phyloP scores from a whole-genome alignment of 1,284 basidiomycete genomes.

The Quambalaria eucalypti region DNA sequence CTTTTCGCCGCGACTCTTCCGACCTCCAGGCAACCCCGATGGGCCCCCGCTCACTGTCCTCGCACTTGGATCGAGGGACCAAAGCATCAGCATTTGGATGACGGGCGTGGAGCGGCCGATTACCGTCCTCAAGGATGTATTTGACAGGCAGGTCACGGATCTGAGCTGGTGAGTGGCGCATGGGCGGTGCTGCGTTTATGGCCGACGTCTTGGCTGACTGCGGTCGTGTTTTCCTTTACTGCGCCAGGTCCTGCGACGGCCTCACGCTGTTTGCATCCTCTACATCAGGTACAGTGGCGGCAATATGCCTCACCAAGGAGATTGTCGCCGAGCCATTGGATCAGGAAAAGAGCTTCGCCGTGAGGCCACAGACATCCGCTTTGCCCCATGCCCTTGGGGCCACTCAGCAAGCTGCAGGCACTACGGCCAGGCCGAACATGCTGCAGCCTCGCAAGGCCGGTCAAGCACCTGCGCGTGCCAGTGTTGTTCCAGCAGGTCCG shows the following conservation, averaged over 20 bases:
- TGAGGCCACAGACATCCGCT: too few species aligned
- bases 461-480: not conserved
- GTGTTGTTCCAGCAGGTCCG: not conserved
- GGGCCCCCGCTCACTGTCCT: slow-evolving; percentile 28
- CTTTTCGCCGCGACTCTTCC: slow-evolving; percentile 38
- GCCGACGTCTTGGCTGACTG: not conserved
- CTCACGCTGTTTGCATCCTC: slow-evolving; percentile 86
- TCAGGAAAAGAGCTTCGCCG: too few species aligned
- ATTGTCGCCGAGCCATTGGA: slow-evolving; percentile 62
- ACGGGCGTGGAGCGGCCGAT: slow-evolving; percentile 71
- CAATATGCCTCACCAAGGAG: slow-evolving; percentile 67
- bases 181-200: not conserved
- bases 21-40: slow-evolving; percentile 9
- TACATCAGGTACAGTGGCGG: slow-evolving; percentile 85
- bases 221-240: not conserved
- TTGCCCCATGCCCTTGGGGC: too few species aligned
- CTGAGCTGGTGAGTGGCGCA: slow-evolving; percentile 70
- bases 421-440: slow-evolving; percentile 23
- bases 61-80: slow-evolving; percentile 28
- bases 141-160: slow-evolving; percentile 89
- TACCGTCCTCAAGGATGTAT: slow-evolving; percentile 84
- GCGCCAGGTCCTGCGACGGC: slow-evolving; percentile 56
- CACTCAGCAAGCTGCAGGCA: too few species aligned
- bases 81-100: slow-evolving; percentile 27
- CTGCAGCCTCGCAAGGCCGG: slow-evolving; percentile 40